These are phyloP conservation scores for Sphagnum fallax DNA, from an alignment of 228 moss, liverwort and hornwort genomes.

Conservation along the genomic window DNA sequence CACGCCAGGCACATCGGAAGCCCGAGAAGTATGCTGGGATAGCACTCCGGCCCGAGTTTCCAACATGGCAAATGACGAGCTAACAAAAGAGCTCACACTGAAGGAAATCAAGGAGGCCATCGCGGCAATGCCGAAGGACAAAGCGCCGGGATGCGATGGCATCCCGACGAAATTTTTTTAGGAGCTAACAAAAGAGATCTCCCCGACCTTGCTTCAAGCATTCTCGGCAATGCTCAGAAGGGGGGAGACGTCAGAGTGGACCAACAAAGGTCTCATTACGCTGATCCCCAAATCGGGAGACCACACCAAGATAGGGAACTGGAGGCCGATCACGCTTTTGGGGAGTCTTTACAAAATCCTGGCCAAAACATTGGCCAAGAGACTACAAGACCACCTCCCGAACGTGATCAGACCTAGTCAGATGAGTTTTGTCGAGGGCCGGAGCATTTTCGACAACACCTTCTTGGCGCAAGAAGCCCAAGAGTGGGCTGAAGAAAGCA, in stretches of 20 bases:
- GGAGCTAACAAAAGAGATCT: background rate
- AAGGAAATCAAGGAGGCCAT: background rate
- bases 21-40: too few species aligned
- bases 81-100: background rate
- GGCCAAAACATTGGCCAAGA: background rate
- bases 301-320: too few species aligned
- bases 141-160: background rate
- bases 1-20: too few species aligned
- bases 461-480: background rate
- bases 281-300: background rate
- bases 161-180: background rate
- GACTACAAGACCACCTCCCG: background rate
- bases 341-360: background rate
- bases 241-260: background rate
- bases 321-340: background rate
- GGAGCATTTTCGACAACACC: conserved; percentile 1
- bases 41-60: too few species aligned
- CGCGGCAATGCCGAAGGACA: background rate
- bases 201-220: too few species aligned
- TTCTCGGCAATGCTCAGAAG: background rate
- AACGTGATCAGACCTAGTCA: background rate
- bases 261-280: too few species aligned
- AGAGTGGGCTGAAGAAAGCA: background rate
- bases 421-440: background rate
- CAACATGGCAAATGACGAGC: background rate